A percentile compares a stretch with the other conserved stretches of the same genome.
Conservation (phyloP, 2,329 filamentous ascomycete species). For the Stachybotrys echinatus region DNA sequence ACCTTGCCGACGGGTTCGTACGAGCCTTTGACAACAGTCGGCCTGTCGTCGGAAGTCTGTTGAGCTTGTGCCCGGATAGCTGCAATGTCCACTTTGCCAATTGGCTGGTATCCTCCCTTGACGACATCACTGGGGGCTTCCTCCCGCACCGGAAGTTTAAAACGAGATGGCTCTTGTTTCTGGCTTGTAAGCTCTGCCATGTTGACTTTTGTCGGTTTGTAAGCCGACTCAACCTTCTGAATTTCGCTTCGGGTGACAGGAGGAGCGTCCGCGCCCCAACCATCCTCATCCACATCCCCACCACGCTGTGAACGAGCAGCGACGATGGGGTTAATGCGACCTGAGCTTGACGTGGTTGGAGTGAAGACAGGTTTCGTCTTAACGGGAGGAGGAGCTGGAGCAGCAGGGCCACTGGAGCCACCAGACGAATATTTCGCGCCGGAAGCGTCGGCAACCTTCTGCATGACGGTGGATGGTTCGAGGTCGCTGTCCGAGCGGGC, state of each 20-base stretch:
- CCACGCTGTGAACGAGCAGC: conserved; percentile 58
- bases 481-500: conserved; percentile 88
- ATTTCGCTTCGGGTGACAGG: conserved; percentile 79
- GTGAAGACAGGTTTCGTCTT: conserved; percentile 91
- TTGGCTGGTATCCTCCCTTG: conserved; percentile 81
- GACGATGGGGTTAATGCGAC: conserved; percentile 62
- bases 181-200: conserved; percentile 78
- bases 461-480: conserved; percentile 79
- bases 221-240: conserved; percentile 87
- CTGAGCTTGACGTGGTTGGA: conserved; percentile 54
- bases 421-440: conserved; percentile 87
- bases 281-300: conserved; percentile 69
- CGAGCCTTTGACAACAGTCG: conserved; percentile 79
- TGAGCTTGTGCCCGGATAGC: conserved; percentile 74
- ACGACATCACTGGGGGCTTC: conserved; percentile 60
- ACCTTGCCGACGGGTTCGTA: conserved; percentile 97
- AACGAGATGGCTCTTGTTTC: conserved; percentile 61
- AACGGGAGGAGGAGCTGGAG: conserved; percentile 59
- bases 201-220: conserved; percentile 93
- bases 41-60: conserved; percentile 70
- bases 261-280: conserved; percentile 94
- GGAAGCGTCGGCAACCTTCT: conserved; percentile 91
- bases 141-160: conserved; percentile 41
- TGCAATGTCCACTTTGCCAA: conserved; percentile 97
- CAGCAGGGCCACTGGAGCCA: conserved; percentile 46